Evolutionary conservation across 2,329 filamentous ascomycete genomes (phyloP), one percentile per base, ranked within the genome.

Genomic region (Lachnellula suecica): DNA sequence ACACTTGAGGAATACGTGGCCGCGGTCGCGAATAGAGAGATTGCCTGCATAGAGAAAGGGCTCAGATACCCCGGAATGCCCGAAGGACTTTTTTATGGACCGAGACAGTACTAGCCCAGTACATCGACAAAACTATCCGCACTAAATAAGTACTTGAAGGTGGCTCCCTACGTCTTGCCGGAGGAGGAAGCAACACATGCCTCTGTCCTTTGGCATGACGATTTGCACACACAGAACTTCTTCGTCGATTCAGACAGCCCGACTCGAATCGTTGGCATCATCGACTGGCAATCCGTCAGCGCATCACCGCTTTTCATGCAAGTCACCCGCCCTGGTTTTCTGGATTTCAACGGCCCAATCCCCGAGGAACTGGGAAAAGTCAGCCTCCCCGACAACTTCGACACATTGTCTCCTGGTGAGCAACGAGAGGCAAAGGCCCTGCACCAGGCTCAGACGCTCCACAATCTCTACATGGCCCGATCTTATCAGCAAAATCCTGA

Each of bases 201-300:
- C 53, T 66, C 6, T 1, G 47, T 44, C 40, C 51, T 74, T 2
- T 71, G 70, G 50, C 70, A 74, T 49, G 66, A 68, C 6, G 70
- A 74, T 57, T 51, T 73, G 27, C 65, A 73, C 54, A 69, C 66
- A 59, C 62, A 68, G 31, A 73, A 73, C 54, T 70, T 74, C n/a
- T 73, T 73, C 48, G 66, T 74, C 17, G 70, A 66, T n/a, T 62
- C 68, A 40, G 62, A 67, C 4, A 62, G 72, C 40, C 68, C 67
- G 4, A 65, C 66, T 19, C 53, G 61, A 22, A 60, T 74, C 2
- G 65, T 67, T 2, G 66, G 62, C 3, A 66, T 74, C 13, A 70
- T 74, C n/a, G 71, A 74, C 50, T 74, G 69, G 71, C 70, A 74
- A 57, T 67, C 65, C 2, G 53, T 63, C 41, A 68, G 65, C 45